Evolutionary conservation across 2,329 filamentous ascomycete genomes (phyloP).

Genomic region (Cercospora nicotianae): DNA sequence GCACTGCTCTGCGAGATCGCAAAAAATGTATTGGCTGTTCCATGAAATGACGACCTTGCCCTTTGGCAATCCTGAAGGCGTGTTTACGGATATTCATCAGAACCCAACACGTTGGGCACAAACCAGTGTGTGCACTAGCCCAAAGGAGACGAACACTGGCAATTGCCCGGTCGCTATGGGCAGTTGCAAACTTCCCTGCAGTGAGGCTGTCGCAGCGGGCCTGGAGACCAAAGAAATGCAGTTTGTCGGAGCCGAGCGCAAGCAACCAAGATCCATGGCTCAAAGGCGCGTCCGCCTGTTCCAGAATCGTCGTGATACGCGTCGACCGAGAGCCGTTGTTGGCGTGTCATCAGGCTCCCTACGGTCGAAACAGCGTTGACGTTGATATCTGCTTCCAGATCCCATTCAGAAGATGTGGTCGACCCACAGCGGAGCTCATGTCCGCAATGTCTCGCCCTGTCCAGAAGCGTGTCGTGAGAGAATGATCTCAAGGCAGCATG

Average conservation of each 20-base stretch:
- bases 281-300: background rate
- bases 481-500: background rate
- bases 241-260: background rate
- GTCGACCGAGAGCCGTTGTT: background rate
- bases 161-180: background rate
- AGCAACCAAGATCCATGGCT: background rate
- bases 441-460: conserved; percentile 5
- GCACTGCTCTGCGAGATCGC: background rate
- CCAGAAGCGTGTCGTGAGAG: background rate
- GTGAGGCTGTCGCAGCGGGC: background rate
- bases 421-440: conserved; percentile 4
- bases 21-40: background rate
- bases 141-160: background rate
- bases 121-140: background rate
- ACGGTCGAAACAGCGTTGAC: background rate
- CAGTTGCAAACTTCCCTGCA: background rate
- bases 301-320: background rate
- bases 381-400: background rate
- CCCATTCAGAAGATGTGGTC: background rate
- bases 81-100: background rate
- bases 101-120: background rate
- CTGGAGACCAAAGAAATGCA: background rate
- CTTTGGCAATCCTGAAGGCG: background rate
- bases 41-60: background rate
- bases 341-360: background rate